Evolutionary conservation across 768 basidiomycete genomes (phyloP).

Genomic region (Paxillus ammoniavirescens): DNA sequence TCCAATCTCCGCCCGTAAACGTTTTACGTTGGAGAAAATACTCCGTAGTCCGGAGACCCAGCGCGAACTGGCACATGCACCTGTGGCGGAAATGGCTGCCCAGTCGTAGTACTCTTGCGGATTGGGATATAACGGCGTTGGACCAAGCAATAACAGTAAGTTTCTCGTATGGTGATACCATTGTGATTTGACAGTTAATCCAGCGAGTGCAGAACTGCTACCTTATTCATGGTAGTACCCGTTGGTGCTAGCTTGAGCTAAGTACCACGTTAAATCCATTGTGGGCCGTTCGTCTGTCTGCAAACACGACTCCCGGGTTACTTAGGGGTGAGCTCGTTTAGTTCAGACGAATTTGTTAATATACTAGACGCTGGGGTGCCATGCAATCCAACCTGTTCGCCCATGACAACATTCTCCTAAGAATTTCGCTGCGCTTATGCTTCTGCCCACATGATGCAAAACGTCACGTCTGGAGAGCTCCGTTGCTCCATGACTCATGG

Average conservation of each 20-base stretch:
- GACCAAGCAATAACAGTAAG: background rate
- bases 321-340: conserved; percentile 15
- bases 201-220: too few relatives aligned
- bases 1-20: conserved; percentile 75
- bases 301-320: background rate
- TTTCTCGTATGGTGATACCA: background rate
- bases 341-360: conserved; percentile 10
- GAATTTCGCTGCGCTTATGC: background rate
- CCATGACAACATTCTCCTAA: background rate
- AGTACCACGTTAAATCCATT: too few relatives aligned
- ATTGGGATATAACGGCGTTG: too few relatives aligned
- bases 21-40: conserved; percentile 68
- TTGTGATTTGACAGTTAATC: background rate
- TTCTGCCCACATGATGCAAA: conserved; percentile 41
- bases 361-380: conserved; percentile 7
- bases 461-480: conserved; percentile 34
- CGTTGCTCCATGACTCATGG: conserved; percentile 40
- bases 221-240: too few relatives aligned
- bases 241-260: too few relatives aligned
- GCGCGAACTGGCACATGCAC: conserved; percentile 39
- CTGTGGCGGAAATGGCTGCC: background rate
- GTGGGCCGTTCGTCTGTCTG: background rate
- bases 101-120: background rate
- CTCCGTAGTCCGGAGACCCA: conserved; percentile 68
- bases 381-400: background rate